Evolutionary conservation across 2,329 filamentous ascomycete species (phyloP).

Genomic region (Neofusicoccum sp.): DNA sequence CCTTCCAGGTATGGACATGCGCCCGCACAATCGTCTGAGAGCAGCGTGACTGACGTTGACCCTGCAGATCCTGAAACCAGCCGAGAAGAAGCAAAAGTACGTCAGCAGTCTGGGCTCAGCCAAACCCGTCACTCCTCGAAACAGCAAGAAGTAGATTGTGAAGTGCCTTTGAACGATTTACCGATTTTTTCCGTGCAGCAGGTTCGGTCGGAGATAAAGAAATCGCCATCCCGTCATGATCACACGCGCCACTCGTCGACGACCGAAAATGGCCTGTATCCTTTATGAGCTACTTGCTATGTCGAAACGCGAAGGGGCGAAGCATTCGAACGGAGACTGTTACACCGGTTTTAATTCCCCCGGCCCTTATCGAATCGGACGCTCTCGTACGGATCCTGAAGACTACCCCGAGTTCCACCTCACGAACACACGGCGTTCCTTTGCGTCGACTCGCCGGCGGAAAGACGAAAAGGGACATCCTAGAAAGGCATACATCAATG

Average conservation of each 20-base stretch:
- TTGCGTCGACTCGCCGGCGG: slow-evolving; percentile 19
- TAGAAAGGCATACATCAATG: slow-evolving; percentile 12
- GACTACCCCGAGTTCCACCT: slow-evolving; percentile 9
- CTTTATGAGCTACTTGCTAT: slow-evolving; percentile 21
- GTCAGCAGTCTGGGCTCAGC: slow-evolving; percentile 71
- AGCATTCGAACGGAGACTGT: slow-evolving; percentile 17
- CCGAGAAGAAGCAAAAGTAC: slow-evolving; percentile 99
- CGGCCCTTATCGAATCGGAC: neutral
- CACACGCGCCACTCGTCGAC: slow-evolving; percentile 21
- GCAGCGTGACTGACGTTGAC: neutral
- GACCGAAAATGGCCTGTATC: slow-evolving; percentile 22
- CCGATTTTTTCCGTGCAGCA: slow-evolving; percentile 65
- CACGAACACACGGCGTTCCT: slow-evolving; percentile 10
- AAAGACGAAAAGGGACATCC: slow-evolving; percentile 16
- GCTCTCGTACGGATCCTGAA: slow-evolving; percentile 17
- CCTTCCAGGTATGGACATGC: slow-evolving; percentile 77
- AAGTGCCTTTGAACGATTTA: slow-evolving; percentile 28
- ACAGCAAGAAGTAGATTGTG: slow-evolving; percentile 57
- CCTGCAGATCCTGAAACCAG: slow-evolving; percentile 92
- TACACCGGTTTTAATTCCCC: slow-evolving; percentile 8
- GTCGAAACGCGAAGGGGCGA: slow-evolving; percentile 11
- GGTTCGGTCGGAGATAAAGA: slow-evolving; percentile 91
- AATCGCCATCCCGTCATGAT: slow-evolving; percentile 26
- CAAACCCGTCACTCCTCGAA: slow-evolving; percentile 70
- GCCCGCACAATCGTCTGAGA: neutral